These are phyloP conservation scores for Orbilia quercus DNA, from an alignment of 2,329 filamentous ascomycete genomes.

Conservation along the genomic window DNA sequence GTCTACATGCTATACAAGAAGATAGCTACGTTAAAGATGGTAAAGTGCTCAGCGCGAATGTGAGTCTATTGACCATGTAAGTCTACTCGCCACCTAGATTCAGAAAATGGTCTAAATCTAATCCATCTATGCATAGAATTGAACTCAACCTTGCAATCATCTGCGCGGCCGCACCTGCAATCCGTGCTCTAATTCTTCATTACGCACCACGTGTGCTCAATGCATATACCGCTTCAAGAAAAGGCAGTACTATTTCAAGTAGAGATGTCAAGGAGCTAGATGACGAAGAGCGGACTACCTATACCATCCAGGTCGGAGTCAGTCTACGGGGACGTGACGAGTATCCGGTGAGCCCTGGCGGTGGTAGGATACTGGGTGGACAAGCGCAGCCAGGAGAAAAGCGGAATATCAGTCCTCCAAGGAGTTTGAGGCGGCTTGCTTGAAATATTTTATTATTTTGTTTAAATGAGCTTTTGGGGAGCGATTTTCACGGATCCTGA, in stretches of 20 bases:
- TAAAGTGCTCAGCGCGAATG: slow-evolving; percentile 28
- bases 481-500: too few relatives aligned
- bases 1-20: slow-evolving; percentile 37
- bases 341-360: slow-evolving; percentile 20
- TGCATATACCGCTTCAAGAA: slow-evolving; percentile 29
- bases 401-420: neutral
- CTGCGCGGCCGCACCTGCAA: slow-evolving; percentile 43
- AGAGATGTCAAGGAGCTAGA: slow-evolving; percentile 22
- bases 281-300: slow-evolving; percentile 31
- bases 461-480: too few relatives aligned
- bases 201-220: slow-evolving; percentile 40
- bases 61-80: slow-evolving; percentile 47
- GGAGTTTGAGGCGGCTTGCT: slow-evolving; percentile 20
- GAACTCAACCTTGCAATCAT: slow-evolving; percentile 53
- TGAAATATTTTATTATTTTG: neutral
- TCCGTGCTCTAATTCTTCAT: slow-evolving; percentile 48
- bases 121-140: slow-evolving; percentile 8
- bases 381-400: slow-evolving; percentile 1
- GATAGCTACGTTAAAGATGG: slow-evolving; percentile 42
- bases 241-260: neutral
- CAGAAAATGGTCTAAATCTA: neutral
- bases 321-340: slow-evolving; percentile 14
- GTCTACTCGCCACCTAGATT: neutral
- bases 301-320: slow-evolving; percentile 40
- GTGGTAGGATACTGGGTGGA: slow-evolving; percentile 17